phyloP scores from a whole-genome alignment of 148 eudicot genomes.

The Spergularia marina region DNA sequence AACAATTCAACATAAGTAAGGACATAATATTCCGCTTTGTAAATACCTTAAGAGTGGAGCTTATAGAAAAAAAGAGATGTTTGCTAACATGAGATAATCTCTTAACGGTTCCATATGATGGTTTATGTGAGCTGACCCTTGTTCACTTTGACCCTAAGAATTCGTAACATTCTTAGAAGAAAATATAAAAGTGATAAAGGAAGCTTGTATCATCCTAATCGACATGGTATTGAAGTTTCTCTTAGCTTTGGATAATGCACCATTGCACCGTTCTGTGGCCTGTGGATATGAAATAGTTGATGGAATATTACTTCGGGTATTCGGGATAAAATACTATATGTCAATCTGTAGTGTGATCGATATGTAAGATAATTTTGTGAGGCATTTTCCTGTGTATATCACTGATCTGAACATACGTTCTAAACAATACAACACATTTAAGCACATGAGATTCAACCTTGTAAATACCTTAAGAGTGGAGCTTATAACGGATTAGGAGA shows the following conservation, averaged over 20 bases:
- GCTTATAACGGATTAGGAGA: background rate
- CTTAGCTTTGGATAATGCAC: conserved; percentile 11
- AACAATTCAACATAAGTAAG: background rate
- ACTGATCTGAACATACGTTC: background rate
- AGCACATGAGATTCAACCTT: background rate
- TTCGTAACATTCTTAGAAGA: no score
- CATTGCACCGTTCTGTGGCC: background rate
- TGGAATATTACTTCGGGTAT: background rate
- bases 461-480: background rate
- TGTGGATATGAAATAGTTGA: background rate
- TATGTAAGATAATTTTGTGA: background rate
- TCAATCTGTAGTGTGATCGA: conserved; percentile 2
- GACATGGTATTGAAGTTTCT: background rate
- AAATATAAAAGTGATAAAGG: background rate
- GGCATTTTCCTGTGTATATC: background rate
- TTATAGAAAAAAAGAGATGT: background rate
- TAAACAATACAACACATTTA: background rate
- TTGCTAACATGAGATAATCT: background rate
- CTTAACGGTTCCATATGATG: background rate
- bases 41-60: background rate
- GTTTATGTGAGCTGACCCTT: no score
- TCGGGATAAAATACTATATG: background rate
- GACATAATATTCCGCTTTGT: background rate
- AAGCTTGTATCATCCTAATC: background rate
- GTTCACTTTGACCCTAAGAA: background rate